Conservation (phyloP, 257 asterid species). For the Ophiorrhiza pumila region DNA sequence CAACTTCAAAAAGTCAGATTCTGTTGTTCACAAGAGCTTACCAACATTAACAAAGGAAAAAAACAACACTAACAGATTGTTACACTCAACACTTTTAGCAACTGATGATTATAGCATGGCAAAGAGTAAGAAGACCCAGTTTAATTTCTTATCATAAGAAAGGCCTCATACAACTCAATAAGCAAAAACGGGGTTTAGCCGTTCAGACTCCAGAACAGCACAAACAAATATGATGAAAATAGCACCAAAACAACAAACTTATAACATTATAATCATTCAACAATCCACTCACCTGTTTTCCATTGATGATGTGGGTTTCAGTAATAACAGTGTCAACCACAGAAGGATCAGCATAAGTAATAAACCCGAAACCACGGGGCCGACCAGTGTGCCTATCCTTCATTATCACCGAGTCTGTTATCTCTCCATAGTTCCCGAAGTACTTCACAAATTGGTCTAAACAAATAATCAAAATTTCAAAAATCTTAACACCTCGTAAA, state of each 20-base stretch:
- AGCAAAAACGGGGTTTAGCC: neutral
- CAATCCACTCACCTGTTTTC: constrained; percentile 65
- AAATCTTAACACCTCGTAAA: neutral
- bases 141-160: neutral
- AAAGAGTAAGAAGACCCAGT: too few species aligned
- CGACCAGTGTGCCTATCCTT: constrained; percentile 88
- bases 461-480: neutral
- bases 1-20: too few species aligned
- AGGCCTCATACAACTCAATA: neutral
- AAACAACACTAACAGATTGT: too few species aligned
- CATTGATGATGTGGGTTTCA: constrained; percentile 84
- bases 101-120: neutral
- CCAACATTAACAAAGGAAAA: neutral
- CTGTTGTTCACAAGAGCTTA: neutral
- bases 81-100: neutral
- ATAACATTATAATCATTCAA: too few species aligned
- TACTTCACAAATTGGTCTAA: constrained; percentile 83
- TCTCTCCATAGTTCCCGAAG: constrained; percentile 95
- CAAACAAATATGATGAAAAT: neutral
- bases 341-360: constrained; percentile 71
- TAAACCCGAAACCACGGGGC: constrained; percentile 94
- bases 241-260: neutral
- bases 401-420: constrained; percentile 94
- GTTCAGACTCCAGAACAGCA: neutral
- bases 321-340: constrained; percentile 87